A percentile compares a stretch with the other conserved stretches of the same genome.
These are phyloP conservation scores for Colletotrichum filicis DNA, from an alignment of 2,329 filamentous ascomycete genomes.

Conservation along the genomic window DNA sequence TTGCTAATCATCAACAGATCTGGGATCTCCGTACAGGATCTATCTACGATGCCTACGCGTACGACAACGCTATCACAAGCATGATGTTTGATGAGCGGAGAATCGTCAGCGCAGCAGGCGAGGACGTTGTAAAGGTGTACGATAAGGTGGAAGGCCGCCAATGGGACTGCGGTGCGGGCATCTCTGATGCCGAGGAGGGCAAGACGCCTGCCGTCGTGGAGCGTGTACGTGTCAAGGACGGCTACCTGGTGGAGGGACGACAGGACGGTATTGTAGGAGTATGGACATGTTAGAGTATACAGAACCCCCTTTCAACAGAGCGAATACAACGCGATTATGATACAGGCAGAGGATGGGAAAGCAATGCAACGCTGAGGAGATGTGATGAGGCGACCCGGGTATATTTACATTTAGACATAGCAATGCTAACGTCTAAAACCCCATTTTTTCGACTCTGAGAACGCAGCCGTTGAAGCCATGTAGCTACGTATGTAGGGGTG, in stretches of 20 bases:
- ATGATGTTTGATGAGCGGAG: conserved; percentile 97
- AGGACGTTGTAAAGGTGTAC: conserved; percentile 96
- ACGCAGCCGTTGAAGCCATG: neutral
- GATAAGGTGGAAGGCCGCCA: conserved; percentile 96
- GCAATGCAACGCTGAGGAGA: neutral
- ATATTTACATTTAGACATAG: neutral
- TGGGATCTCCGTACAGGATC: conserved; percentile 98
- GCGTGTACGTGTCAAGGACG: conserved; percentile 89
- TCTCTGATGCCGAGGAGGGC: conserved; percentile 73
- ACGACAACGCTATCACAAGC: conserved; percentile 89
- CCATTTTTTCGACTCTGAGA: neutral
- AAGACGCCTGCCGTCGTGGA: conserved; percentile 79
- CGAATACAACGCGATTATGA: conserved; percentile 28
- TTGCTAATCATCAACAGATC: conserved; percentile 70
- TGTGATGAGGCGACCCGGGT: neutral
- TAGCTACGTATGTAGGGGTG: neutral
- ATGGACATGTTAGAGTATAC: conserved; percentile 75
- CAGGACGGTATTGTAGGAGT: conserved; percentile 89
- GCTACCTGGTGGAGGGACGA: conserved; percentile 91
- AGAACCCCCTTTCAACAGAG: conserved; percentile 25
- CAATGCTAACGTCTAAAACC: neutral
- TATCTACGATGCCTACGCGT: conserved; percentile 95
- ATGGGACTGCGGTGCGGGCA: conserved; percentile 94
- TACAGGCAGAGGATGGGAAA: neutral
- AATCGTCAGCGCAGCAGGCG: conserved; percentile 90